Conservation (phyloP, 2,329 filamentous ascomycete genomes). For the Colletotrichum euphorbiae region DNA sequence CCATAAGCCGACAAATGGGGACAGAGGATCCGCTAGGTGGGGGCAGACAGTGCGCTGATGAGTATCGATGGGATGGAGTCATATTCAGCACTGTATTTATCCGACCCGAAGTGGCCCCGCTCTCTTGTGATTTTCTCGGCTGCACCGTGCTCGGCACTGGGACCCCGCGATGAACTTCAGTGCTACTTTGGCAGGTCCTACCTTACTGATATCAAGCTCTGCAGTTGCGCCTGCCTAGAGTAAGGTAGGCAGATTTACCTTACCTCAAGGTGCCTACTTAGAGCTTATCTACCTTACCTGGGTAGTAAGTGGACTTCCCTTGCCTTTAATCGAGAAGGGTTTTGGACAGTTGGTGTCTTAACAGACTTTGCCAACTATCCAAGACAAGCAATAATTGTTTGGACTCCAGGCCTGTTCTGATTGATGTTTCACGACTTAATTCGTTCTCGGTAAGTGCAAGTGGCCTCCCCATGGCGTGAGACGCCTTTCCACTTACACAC, state of each 20-base stretch:
- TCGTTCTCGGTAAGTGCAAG: too few relatives aligned
- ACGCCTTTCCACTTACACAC: neutral
- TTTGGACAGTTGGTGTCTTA: too few relatives aligned
- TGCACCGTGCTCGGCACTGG: slow-evolving; percentile 19
- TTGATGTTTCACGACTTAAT: too few relatives aligned
- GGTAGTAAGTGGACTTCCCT: too few relatives aligned
- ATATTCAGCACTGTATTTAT: slow-evolving; percentile 26
- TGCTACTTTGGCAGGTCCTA: neutral
- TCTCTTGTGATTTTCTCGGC: neutral
- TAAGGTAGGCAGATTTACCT: too few relatives aligned
- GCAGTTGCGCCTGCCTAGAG: neutral
- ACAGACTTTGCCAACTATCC: too few relatives aligned
- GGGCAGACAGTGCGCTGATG: slow-evolving; percentile 9
- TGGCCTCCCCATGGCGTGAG: too few relatives aligned
- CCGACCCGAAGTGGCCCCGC: neutral
- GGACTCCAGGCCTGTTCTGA: too few relatives aligned
- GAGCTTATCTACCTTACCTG: too few relatives aligned
- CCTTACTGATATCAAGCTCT: neutral
- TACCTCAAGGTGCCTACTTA: too few relatives aligned
- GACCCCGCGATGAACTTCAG: slow-evolving; percentile 15
- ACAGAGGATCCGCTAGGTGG: slow-evolving; percentile 7
- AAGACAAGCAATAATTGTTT: too few relatives aligned
- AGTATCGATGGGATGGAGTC: neutral
- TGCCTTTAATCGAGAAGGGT: too few relatives aligned
- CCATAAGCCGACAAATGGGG: slow-evolving; percentile 27